phyloP scores from a whole-genome alignment of 768 basidiomycete species.

The Cubamyces lactineus region DNA sequence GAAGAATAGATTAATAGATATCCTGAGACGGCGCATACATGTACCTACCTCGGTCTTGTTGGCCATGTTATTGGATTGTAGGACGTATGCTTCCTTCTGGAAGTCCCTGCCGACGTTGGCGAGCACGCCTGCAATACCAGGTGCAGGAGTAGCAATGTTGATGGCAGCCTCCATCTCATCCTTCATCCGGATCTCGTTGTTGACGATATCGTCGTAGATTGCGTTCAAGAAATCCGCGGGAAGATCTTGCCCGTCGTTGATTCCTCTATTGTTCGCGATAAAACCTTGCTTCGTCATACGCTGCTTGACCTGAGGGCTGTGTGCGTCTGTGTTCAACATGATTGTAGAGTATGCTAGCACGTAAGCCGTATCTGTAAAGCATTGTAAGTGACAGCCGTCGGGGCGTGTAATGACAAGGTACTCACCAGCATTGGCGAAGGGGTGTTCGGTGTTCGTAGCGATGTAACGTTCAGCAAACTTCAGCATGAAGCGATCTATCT shows the following conservation, averaged over 20 bases:
- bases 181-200: constrained; percentile 97
- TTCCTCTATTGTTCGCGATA: constrained; percentile 92
- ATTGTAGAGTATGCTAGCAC: constrained; percentile 95
- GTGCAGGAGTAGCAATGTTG: constrained; percentile 47
- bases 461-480: constrained; percentile 99
- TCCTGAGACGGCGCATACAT: background rate
- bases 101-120: constrained; percentile 92
- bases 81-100: constrained; percentile 93
- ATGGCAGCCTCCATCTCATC: constrained; percentile 82
- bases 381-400: background rate
- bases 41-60: constrained; percentile 87
- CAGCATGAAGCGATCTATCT: constrained; percentile 98
- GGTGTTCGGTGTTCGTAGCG: constrained; percentile 79
- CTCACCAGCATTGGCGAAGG: constrained; percentile 93
- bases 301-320: constrained; percentile 92
- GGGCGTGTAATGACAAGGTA: constrained; percentile 2
- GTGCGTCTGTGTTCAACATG: constrained; percentile 95
- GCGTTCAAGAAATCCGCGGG: constrained; percentile 79
- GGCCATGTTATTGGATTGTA: constrained; percentile 95
- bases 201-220: constrained; percentile 90
- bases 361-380: constrained; percentile 79
- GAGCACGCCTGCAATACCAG: constrained; percentile 81
- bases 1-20: background rate
- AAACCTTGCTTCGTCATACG: constrained; percentile 95
- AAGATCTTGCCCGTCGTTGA: constrained; percentile 89